phyloP scores from a whole-genome alignment of 306 rosid genomes.

The Gastrolobium villosum region DNA sequence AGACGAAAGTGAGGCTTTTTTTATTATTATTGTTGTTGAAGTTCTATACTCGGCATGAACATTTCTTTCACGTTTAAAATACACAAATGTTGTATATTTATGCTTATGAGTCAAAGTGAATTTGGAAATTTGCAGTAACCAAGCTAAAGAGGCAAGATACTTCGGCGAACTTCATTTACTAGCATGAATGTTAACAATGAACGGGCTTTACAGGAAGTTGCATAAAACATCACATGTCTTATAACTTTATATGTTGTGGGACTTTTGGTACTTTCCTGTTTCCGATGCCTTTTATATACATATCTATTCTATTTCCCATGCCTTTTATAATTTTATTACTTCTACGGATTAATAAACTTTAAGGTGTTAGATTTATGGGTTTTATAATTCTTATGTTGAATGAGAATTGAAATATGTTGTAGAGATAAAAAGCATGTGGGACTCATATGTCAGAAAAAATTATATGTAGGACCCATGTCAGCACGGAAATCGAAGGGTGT shows the following conservation, averaged over 20 bases:
- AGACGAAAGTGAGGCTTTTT: slow-evolving; percentile 1
- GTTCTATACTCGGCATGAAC: not conserved
- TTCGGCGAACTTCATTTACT: slow-evolving; percentile 20
- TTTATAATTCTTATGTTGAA: no score
- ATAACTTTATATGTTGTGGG: not conserved
- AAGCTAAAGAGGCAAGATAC: not conserved
- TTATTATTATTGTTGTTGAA: not conserved
- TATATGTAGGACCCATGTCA: no score
- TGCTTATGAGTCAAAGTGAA: slow-evolving; percentile 8
- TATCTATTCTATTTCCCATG: no score
- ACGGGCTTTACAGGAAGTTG: slow-evolving; percentile 4
- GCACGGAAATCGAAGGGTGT: no score
- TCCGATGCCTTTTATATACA: not conserved
- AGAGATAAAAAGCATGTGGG: no score
- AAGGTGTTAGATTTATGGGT: no score
- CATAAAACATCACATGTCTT: slow-evolving; percentile 8
- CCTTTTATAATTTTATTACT: no score
- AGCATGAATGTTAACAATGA: slow-evolving; percentile 1
- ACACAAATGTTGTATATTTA: slow-evolving; percentile 11
- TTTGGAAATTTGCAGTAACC: slow-evolving; percentile 9
- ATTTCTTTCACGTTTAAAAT: slow-evolving; percentile 44
- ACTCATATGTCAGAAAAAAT: no score
- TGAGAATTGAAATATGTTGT: no score
- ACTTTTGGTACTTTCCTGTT: not conserved
- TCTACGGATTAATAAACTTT: no score